A percentile compares a stretch with the other conserved stretches of the same genome.
Conservation (phyloP, 1,139 yeast genomes). For the Debaryomyces sp. region DNA sequence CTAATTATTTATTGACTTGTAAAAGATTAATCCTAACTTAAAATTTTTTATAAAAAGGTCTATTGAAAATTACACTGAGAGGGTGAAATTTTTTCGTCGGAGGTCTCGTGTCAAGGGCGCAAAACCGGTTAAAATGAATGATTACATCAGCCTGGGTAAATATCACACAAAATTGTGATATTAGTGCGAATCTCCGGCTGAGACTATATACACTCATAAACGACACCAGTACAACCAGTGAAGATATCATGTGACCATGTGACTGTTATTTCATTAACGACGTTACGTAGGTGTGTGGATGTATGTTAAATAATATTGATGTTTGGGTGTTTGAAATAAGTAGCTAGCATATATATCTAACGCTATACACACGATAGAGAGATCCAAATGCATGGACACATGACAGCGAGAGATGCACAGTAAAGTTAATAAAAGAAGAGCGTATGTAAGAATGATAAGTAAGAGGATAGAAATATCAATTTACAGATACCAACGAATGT, state of each 20-base stretch:
- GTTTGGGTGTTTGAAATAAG: background rate
- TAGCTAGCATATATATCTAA: too few relatives aligned
- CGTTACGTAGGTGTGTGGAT: background rate
- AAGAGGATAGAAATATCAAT: background rate
- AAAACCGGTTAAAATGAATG: background rate
- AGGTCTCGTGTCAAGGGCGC: background rate
- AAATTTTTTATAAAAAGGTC: slow-evolving; percentile 8
- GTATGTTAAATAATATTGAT: background rate
- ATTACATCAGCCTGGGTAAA: background rate
- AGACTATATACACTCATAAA: background rate
- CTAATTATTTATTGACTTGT: slow-evolving; percentile 14
- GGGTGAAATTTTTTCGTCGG: slow-evolving; percentile 6
- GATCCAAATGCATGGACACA: too few relatives aligned
- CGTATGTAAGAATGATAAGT: background rate
- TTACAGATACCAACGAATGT: too few relatives aligned
- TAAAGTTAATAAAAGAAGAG: too few relatives aligned
- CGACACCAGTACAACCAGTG: background rate
- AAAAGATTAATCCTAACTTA: slow-evolving; percentile 9
- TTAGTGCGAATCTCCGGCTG: background rate
- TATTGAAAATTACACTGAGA: slow-evolving; percentile 5
- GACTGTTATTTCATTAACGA: slow-evolving; percentile 3
- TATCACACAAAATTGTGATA: background rate
- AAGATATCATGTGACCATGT: slow-evolving; percentile 2
- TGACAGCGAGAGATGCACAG: too few relatives aligned
- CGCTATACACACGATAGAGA: too few relatives aligned